Evolutionary conservation across 2,329 filamentous ascomycete species (phyloP).

Genomic region (Nothomitra cinnamomea): DNA sequence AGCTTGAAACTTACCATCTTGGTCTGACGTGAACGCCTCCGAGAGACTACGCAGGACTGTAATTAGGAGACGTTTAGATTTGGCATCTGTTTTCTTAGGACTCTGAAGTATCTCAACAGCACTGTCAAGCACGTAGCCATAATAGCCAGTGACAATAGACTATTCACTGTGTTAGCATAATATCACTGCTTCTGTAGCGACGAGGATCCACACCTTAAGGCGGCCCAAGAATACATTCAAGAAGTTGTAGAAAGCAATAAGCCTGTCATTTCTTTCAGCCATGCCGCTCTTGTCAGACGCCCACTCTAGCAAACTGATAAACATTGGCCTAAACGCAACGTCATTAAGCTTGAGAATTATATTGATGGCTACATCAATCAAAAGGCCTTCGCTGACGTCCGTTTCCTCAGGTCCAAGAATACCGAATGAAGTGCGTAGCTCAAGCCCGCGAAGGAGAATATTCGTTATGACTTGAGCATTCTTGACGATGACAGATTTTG

Average conservation of each 20-base stretch:
- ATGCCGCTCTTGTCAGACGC: conserved; percentile 44
- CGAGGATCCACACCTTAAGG: conserved; percentile 42
- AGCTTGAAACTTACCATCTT: conserved; percentile 41
- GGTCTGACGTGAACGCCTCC: conserved; percentile 71
- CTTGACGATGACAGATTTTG: conserved; percentile 64
- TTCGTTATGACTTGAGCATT: conserved; percentile 52
- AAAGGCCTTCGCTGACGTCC: conserved; percentile 40
- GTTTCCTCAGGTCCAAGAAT: conserved; percentile 17
- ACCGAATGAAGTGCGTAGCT: conserved; percentile 42
- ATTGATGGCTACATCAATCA: conserved; percentile 60
- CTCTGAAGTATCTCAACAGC: conserved; percentile 43
- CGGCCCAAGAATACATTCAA: conserved; percentile 62
- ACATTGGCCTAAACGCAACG: conserved; percentile 79
- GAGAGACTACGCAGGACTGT: conserved; percentile 54
- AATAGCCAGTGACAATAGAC: conserved; percentile 87
- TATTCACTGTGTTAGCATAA: conserved; percentile 16
- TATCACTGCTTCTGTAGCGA: conserved; percentile 7
- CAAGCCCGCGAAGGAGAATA: conserved; percentile 42
- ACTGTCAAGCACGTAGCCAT: conserved; percentile 66
- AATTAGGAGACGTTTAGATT: conserved; percentile 38
- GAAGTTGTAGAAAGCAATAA: conserved; percentile 69
- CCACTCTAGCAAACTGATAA: conserved; percentile 75
- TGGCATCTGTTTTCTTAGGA: background rate
- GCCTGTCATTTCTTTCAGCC: conserved; percentile 40
- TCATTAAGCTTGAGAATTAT: conserved; percentile 98